These are phyloP conservation scores for Fusarium sp. DNA, from an alignment of 2,329 filamentous ascomycete genomes.

Conservation along the genomic window DNA sequence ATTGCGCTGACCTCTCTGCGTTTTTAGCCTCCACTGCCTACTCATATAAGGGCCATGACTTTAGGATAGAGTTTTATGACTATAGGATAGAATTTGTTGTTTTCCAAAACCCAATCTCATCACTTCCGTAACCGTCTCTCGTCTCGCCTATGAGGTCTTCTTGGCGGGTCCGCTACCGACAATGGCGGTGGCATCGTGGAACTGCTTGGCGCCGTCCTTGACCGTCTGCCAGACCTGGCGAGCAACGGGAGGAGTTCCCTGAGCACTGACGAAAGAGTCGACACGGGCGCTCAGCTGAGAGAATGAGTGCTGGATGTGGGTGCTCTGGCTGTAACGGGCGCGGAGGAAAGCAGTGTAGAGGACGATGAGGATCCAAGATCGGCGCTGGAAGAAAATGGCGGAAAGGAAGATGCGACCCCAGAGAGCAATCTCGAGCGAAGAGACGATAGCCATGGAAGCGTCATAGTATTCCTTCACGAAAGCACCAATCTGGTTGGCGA, in stretches of 20 bases:
- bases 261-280: conserved; percentile 84
- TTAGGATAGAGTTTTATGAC: background rate
- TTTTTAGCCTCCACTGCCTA: background rate
- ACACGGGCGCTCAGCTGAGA: conserved; percentile 76
- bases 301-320: conserved; percentile 89
- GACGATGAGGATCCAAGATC: conserved; percentile 87
- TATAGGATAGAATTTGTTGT: conserved; percentile 2
- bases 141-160: conserved; percentile 54
- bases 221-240: conserved; percentile 83
- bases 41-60: background rate
- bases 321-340: conserved; percentile 88
- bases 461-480: conserved; percentile 99
- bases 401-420: conserved; percentile 86
- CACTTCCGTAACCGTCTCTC: conserved; percentile 1
- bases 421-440: conserved; percentile 85
- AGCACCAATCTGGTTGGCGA: conserved; percentile 84
- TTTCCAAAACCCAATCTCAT: conserved; percentile 1
- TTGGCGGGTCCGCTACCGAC: conserved; percentile 70
- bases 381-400: conserved; percentile 87
- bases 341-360: conserved; percentile 95
- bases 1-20: background rate
- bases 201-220: conserved; percentile 79
- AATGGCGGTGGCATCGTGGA: conserved; percentile 79
- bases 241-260: conserved; percentile 84
- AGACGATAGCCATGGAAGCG: conserved; percentile 91